A percentile compares a stretch with the other conserved stretches of the same genome.
phyloP scores from a whole-genome alignment of 208 protist genomes.

The Wallacemonas sp. region DNA sequence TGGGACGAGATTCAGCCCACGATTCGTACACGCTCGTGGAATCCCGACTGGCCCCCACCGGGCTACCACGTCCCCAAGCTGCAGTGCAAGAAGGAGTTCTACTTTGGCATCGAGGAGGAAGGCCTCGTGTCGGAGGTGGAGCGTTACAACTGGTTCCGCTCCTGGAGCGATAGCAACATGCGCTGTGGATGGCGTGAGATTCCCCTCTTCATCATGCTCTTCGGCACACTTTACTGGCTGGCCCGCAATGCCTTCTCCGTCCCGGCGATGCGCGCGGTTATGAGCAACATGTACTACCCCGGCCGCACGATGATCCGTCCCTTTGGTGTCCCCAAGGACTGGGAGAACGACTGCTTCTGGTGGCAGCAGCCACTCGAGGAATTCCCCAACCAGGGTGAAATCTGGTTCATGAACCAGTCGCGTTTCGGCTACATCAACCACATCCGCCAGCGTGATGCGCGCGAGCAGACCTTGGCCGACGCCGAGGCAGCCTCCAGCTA shows the following conservation, averaged over 20 bases:
- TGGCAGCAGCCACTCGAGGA: constrained; percentile 88
- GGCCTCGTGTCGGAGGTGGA: constrained; percentile 83
- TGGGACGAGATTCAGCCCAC: constrained; percentile 88
- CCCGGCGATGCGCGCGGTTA: constrained; percentile 62
- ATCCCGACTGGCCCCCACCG: constrained; percentile 86
- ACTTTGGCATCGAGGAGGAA: constrained; percentile 82
- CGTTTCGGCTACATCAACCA: constrained; percentile 86
- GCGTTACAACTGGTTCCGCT: constrained; percentile 87
- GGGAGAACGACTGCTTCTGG: constrained; percentile 74
- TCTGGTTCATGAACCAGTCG: constrained; percentile 77
- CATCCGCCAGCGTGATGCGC: constrained; percentile 76
- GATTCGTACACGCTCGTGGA: constrained; percentile 84
- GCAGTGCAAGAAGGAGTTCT: constrained; percentile 86
- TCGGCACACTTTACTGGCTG: constrained; percentile 53
- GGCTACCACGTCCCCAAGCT: constrained; percentile 84
- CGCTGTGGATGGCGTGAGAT: constrained; percentile 80
- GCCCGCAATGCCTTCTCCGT: constrained; percentile 65
- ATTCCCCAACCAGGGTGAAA: constrained; percentile 81
- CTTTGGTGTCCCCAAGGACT: constrained; percentile 78
- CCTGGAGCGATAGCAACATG: constrained; percentile 86
- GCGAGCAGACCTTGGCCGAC: constrained; percentile 54
- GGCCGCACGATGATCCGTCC: constrained; percentile 68
- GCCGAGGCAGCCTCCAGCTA: constrained; percentile 29
- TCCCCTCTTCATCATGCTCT: constrained; percentile 68
- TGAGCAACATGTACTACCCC: constrained; percentile 86